Evolutionary conservation across 1,284 basidiomycete species (phyloP).

Genomic region (Taiwanofungus camphoratus): DNA sequence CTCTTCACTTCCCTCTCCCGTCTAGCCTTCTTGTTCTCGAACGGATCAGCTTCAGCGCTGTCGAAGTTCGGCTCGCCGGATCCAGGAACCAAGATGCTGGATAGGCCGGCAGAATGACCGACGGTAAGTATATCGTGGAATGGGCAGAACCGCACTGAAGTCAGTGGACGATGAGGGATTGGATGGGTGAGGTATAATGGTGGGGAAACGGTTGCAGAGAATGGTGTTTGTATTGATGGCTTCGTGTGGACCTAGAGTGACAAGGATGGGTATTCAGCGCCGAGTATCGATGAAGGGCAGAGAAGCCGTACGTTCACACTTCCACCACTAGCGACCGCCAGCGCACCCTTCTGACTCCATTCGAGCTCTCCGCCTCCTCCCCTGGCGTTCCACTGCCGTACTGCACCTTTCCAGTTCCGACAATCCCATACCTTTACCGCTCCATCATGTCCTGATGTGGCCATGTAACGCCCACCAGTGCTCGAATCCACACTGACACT

Average conservation of each 20-base stretch:
- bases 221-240: slow-evolving; percentile 57
- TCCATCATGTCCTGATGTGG: slow-evolving; percentile 85
- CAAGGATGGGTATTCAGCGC: slow-evolving; percentile 1
- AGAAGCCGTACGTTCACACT: slow-evolving; percentile 66
- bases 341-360: slow-evolving; percentile 78
- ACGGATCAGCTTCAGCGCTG: slow-evolving; percentile 90
- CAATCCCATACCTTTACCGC: slow-evolving; percentile 95
- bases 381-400: slow-evolving; percentile 76
- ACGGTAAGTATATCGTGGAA: slow-evolving; percentile 92
- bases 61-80: slow-evolving; percentile 95
- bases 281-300: neutral
- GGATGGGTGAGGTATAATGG: slow-evolving; percentile 84
- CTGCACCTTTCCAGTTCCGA: slow-evolving; percentile 86
- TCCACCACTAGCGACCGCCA: slow-evolving; percentile 80
- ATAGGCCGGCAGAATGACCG: slow-evolving; percentile 69
- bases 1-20: slow-evolving; percentile 89
- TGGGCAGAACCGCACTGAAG: slow-evolving; percentile 77
- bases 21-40: slow-evolving; percentile 78
- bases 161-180: slow-evolving; percentile 63
- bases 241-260: slow-evolving; percentile 55
- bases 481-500: slow-evolving; percentile 82
- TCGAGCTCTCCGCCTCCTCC: slow-evolving; percentile 59
- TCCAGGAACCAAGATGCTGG: slow-evolving; percentile 86
- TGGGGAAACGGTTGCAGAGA: slow-evolving; percentile 50
- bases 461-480: slow-evolving; percentile 84